Percentiles rank a stretch among this genome's conserved stretches.
These are phyloP conservation scores for Cucurbita argyrosperma DNA, from an alignment of 306 rosid genomes.

Conservation along the genomic window DNA sequence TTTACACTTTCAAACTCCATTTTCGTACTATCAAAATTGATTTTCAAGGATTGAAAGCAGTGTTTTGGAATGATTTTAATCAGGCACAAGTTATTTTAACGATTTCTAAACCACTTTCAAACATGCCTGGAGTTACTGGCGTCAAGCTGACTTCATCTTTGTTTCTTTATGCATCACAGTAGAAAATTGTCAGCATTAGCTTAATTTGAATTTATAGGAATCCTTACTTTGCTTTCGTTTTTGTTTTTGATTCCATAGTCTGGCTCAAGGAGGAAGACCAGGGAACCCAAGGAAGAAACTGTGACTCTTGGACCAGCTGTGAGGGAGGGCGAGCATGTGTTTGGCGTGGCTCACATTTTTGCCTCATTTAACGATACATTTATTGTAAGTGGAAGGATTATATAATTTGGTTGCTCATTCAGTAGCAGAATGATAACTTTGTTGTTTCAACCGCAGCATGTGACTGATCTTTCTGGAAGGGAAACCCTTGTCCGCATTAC, in stretches of 20 bases:
- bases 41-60: too few species aligned
- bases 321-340: slow-evolving; percentile 57
- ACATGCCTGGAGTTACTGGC: not conserved
- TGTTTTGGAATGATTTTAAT: too few species aligned
- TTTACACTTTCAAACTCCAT: too few species aligned
- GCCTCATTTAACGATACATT: slow-evolving; percentile 66
- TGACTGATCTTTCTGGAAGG: slow-evolving; percentile 52
- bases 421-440: not conserved
- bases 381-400: slow-evolving; percentile 26
- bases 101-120: too few species aligned
- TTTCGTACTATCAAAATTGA: too few species aligned
- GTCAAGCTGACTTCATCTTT: not conserved
- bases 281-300: slow-evolving; percentile 64
- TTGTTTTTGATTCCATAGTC: not conserved
- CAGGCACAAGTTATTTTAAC: too few species aligned
- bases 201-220: not conserved
- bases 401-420: not conserved
- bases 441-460: slow-evolving; percentile 31
- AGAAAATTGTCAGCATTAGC: not conserved
- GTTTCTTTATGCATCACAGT: too few species aligned
- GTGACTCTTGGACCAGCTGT: slow-evolving; percentile 63
- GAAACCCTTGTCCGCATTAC: slow-evolving; percentile 60
- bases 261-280: slow-evolving; percentile 47
- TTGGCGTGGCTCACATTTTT: slow-evolving; percentile 56
- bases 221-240: not conserved